Base-by-base conservation (phyloP, 495 filamentous ascomycete genomes). In the Rhypophila decipiens region DNA sequence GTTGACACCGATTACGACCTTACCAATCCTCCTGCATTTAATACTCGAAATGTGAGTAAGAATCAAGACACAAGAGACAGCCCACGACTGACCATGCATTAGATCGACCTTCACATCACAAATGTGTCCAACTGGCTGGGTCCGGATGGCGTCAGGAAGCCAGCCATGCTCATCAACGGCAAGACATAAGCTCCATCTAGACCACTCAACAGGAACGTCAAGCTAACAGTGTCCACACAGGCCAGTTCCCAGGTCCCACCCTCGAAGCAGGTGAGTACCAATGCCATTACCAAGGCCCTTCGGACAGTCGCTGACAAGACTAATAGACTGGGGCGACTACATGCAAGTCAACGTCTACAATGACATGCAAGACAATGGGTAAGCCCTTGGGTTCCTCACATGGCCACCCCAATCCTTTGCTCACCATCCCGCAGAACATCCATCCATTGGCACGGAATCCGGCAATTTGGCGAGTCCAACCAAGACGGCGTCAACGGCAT, bases 301-400 rank as follows among this genome's bases (percentile, higher is more conserved):
- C 24, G n/a, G n/a, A n/a, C 27, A 44, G 27, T 3, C 7, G 24
- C 78, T 21, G 72, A 66, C 4, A 61, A 80, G 42, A 66, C 71
- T 47, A 29, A n/a, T 21, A 7, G 69, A 84, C 46, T 81, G 79
- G 74, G 80, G 80, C 5, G 80, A 84, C 50, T 77, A 65, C 43
- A 61, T 85, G 37, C 46, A 75, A 22, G 66, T 84, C 36, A 72
- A 61, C 36, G 75, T 85, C 4, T 70, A 61, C n/a, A 86, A 85
- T 47, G 59, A 67, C 29, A 53, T 79, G 23, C 49, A 59, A 0
- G 50, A 63, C 49, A 71, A 78, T 37, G 67, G 64, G 52, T 57
- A 45, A 17, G 57, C 39, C 2, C 2, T 7, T 3, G 2, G 10
- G 3, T 1, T 35, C 11, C 3, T 23, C 35, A 12, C 17, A 1